Base-by-base conservation (phyloP, 768 basidiomycete genomes). In the Tricholoma matsutake region DNA sequence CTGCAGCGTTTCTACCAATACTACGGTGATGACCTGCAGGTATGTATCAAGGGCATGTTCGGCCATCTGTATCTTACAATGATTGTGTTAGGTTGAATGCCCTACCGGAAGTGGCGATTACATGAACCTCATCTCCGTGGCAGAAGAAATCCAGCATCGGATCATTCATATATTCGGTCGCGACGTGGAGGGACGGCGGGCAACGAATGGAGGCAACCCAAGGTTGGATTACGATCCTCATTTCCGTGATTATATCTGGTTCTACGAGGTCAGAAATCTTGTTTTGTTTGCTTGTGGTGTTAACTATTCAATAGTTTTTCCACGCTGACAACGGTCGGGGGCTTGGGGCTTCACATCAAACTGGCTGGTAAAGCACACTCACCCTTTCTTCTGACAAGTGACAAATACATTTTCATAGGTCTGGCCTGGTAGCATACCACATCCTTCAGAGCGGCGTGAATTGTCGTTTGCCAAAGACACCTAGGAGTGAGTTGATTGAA, bases 111-210 rank as follows among this genome's bases (percentile, higher is more conserved):
- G 89, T 63, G 97, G 97, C n/a, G 96, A 97, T 66, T 94, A 89
- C 75, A 98, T 98, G 95, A 92, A 94, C 71, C 86, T 99, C 7
- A 92, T 89, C 9, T 83, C 86, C 60, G 94, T 96, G 18, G 94
- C 97, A 5, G 96, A 98, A 69, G 97, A 99, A 74, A 95, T 99
- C 59, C 97, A 98, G 73, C 96, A 98, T 71, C 89, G 97, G n/a
- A 87, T 98, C 63, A 99, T 98, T 59, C 95, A 98, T 73, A 94
- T 99, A 67, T 99, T 99, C 69, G 88, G 92, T n/a, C 86, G 95
- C 28, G 96, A 99, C 70, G 73, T 84, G 63, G 83, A 92, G 61
- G 95, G 96, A 9, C 83, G 85, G 62, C 82, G 97, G 41, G 95
- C 97, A 0, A 91, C 89, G 16, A 98, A 99, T 69, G 97, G 96